These are phyloP conservation scores for Pyrus betulifolia DNA, from an alignment of 306 rosid genomes.

Conservation along the genomic window DNA sequence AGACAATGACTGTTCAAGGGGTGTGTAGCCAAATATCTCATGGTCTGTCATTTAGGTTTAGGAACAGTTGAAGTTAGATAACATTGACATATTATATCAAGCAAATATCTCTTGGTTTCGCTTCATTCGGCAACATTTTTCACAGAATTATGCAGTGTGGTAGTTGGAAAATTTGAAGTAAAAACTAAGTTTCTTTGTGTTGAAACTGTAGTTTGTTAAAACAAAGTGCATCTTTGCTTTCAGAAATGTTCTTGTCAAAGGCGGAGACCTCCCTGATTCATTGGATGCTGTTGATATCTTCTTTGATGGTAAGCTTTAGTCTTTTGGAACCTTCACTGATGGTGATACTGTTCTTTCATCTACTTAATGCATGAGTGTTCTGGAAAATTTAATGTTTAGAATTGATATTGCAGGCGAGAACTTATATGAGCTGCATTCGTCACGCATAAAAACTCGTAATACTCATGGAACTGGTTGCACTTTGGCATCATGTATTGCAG, in stretches of 20 bases:
- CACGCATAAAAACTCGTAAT: slow-evolving; percentile 62
- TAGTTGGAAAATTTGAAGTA: not conserved
- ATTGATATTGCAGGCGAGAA: slow-evolving; percentile 55
- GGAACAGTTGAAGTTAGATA: not conserved
- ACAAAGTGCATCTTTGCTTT: slow-evolving; percentile 11
- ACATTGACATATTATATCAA: not conserved
- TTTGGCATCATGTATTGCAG: slow-evolving; percentile 90
- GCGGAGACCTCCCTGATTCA: slow-evolving; percentile 90
- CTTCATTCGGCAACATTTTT: not conserved
- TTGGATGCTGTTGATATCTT: slow-evolving; percentile 74
- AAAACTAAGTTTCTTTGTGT: not conserved
- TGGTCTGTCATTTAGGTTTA: not conserved
- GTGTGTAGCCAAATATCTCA: not conserved
- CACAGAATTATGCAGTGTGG: not conserved
- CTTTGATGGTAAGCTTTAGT: slow-evolving; percentile 57
- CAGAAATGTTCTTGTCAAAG: slow-evolving; percentile 91
- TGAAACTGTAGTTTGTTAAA: not conserved
- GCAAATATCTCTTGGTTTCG: not conserved
- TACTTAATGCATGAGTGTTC: not conserved
- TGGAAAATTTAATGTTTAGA: slow-evolving; percentile 18
- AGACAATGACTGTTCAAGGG: not conserved
- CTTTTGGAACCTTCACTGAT: slow-evolving; percentile 2
- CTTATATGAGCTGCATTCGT: slow-evolving; percentile 54
- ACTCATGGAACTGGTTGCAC: slow-evolving; percentile 96
- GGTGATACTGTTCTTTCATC: not conserved